Evolutionary conservation across 1,284 basidiomycete genomes (phyloP).

Genomic region (Neolentinus lepideus): DNA sequence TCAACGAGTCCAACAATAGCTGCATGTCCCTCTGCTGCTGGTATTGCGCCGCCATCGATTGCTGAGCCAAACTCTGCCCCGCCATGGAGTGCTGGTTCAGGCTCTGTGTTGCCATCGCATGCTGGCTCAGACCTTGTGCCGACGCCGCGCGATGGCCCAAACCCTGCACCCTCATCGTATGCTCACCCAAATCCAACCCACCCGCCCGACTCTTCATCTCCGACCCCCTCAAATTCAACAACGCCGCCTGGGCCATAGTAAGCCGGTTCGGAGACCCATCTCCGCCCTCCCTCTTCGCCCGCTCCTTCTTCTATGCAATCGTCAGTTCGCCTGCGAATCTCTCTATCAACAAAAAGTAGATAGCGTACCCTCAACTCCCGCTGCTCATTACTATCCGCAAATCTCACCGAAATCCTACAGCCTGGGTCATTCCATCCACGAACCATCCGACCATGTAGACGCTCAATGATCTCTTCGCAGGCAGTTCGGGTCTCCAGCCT

Average conservation of each 20-base stretch:
- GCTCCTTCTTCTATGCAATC: conserved; percentile 20
- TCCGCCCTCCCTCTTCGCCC: conserved; percentile 37
- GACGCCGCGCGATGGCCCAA: too few species aligned
- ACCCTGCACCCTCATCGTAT: not conserved
- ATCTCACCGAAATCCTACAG: conserved; percentile 65
- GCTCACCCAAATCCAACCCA: not conserved
- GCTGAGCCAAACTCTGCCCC: not conserved
- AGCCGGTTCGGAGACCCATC: conserved; percentile 55
- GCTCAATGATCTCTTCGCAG: conserved; percentile 66
- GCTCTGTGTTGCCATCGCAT: too few species aligned
- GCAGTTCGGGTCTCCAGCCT: conserved; percentile 61
- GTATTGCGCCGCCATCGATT: conserved; percentile 9
- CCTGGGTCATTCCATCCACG: conserved; percentile 66
- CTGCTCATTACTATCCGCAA: conserved; percentile 58
- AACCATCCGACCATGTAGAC: conserved; percentile 70
- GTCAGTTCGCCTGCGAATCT: not conserved
- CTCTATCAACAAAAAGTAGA: conserved; percentile 5
- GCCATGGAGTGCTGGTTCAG: not conserved
- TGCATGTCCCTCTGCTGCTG: conserved; percentile 4
- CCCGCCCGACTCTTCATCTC: conserved; percentile 27
- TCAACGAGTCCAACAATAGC: not conserved
- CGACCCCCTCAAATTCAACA: conserved; percentile 66
- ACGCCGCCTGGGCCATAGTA: conserved; percentile 68
- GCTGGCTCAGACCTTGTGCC: too few species aligned
- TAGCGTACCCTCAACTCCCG: conserved; percentile 37